A percentile compares a stretch with the other conserved stretches of the same genome.
phyloP scores from a whole-genome alignment of 306 rosid species.

The Argentina anserina region DNA sequence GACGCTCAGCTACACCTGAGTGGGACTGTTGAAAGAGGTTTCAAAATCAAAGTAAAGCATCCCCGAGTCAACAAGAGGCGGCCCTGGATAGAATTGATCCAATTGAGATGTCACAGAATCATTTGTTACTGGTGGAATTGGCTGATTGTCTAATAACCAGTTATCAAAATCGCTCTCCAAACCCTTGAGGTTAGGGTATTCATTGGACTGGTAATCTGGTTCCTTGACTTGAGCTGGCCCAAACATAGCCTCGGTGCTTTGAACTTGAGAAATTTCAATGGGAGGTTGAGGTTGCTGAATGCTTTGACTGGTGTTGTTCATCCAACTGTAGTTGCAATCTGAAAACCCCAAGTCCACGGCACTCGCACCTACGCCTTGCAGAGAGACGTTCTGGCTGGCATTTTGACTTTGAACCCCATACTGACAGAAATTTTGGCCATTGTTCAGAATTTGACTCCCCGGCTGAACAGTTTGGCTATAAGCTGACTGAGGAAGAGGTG shows the following conservation, averaged over 20 bases:
- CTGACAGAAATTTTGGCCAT: constrained; percentile 22
- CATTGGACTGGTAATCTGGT: constrained; percentile 17
- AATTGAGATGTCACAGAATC: constrained; percentile 32
- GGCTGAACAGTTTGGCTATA: constrained; percentile 20
- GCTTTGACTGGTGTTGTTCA: constrained; percentile 30
- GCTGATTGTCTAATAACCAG: constrained; percentile 41
- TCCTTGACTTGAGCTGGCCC: constrained; percentile 28
- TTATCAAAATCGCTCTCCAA: constrained; percentile 26
- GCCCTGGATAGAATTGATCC: constrained; percentile 41
- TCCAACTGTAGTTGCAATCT: constrained; percentile 35
- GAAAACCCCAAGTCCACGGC: constrained; percentile 12
- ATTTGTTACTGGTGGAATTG: constrained; percentile 25
- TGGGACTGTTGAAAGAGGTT: constrained; percentile 33
- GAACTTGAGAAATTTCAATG: constrained; percentile 22
- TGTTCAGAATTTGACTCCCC: constrained; percentile 30
- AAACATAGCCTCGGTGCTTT: constrained; percentile 20
- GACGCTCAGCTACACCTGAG: constrained; percentile 21
- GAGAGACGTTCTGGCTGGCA: constrained; percentile 19
- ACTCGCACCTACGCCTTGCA: constrained; percentile 23
- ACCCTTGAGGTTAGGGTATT: constrained; percentile 9
- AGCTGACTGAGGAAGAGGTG: constrained; percentile 26
- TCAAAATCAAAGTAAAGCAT: constrained; percentile 42
- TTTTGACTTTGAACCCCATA: constrained; percentile 30
- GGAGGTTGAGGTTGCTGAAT: constrained; percentile 27
- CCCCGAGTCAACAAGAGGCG: constrained; percentile 27